These are phyloP conservation scores for Exophiala mesophila DNA, from an alignment of 2,329 filamentous ascomycete genomes.

Conservation along the genomic window DNA sequence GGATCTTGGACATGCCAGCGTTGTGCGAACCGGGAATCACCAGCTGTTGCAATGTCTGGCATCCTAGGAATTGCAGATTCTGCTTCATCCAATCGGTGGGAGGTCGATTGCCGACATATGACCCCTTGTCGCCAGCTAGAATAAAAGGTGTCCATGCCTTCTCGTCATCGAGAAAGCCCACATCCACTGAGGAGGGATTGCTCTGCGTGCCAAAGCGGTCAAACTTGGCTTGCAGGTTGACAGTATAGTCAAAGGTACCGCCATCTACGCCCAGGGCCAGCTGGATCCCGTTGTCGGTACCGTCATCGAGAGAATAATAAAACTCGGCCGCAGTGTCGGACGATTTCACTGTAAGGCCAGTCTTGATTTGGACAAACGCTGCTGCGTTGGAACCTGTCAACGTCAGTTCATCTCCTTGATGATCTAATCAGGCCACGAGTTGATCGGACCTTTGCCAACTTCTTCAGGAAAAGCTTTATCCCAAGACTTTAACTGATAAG, in stretches of 20 bases:
- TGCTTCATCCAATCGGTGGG: conserved; percentile 40
- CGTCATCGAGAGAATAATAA: conserved; percentile 1
- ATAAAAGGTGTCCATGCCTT: conserved; percentile 28
- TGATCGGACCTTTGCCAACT: background rate
- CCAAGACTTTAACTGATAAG: conserved; percentile 2
- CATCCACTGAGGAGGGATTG: conserved; percentile 7
- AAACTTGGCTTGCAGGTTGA: conserved; percentile 4
- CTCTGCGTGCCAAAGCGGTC: conserved; percentile 26
- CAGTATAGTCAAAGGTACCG: background rate
- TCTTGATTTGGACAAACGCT: conserved; percentile 1
- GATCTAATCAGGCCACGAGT: no score
- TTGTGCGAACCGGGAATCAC: conserved; percentile 49
- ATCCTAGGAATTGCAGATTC: conserved; percentile 34
- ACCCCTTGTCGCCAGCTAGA: conserved; percentile 34
- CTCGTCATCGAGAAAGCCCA: conserved; percentile 1
- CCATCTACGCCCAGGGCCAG: conserved; percentile 1
- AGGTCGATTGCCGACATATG: conserved; percentile 31
- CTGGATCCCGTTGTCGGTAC: background rate
- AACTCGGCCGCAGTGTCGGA: background rate
- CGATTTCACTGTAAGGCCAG: background rate
- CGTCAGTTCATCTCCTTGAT: background rate
- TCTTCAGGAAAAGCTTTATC: conserved; percentile 1
- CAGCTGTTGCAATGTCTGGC: conserved; percentile 42
- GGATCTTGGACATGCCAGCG: conserved; percentile 43
- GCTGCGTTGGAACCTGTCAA: background rate